Evolutionary conservation across 306 rosid species (phyloP).

Genomic region (Ceratonia siliqua): DNA sequence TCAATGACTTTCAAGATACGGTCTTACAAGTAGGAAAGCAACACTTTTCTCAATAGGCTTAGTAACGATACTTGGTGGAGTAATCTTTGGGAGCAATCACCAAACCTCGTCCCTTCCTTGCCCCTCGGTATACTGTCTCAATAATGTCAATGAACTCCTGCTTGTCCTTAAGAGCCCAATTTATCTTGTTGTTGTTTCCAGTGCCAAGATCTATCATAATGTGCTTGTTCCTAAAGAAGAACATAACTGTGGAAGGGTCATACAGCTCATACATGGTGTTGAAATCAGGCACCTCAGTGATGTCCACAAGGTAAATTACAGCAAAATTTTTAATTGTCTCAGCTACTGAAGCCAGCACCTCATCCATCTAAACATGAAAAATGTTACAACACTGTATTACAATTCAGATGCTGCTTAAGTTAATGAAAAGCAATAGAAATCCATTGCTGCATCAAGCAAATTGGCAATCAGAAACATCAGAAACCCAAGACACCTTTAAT

Average conservation of each 20-base stretch:
- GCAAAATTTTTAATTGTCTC: constrained; percentile 90
- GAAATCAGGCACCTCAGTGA: constrained; percentile 95
- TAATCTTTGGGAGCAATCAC: constrained; percentile 96
- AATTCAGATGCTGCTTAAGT: not conserved
- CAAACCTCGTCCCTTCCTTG: constrained; percentile 89
- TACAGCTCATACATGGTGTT: constrained; percentile 95
- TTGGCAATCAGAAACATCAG: not conserved
- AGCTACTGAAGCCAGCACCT: constrained; percentile 86
- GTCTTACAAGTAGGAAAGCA: constrained; percentile 1
- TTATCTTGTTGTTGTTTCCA: constrained; percentile 96
- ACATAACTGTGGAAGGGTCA: constrained; percentile 92
- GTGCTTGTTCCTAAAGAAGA: constrained; percentile 96
- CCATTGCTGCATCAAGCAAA: not conserved
- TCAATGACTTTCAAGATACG: not conserved
- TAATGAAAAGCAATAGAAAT: not conserved
- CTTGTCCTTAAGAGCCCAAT: constrained; percentile 97
- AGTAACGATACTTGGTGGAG: constrained; percentile 96
- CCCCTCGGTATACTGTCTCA: constrained; percentile 86
- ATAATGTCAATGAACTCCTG: constrained; percentile 91
- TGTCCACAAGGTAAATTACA: constrained; percentile 92
- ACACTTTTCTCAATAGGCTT: constrained; percentile 1
- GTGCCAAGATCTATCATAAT: constrained; percentile 98
- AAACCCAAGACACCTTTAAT: not conserved
- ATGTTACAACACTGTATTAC: not conserved
- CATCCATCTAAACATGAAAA: constrained; percentile 69